phyloP scores from a whole-genome alignment of 2,329 filamentous ascomycete genomes.

The Clarireedia paspali region DNA sequence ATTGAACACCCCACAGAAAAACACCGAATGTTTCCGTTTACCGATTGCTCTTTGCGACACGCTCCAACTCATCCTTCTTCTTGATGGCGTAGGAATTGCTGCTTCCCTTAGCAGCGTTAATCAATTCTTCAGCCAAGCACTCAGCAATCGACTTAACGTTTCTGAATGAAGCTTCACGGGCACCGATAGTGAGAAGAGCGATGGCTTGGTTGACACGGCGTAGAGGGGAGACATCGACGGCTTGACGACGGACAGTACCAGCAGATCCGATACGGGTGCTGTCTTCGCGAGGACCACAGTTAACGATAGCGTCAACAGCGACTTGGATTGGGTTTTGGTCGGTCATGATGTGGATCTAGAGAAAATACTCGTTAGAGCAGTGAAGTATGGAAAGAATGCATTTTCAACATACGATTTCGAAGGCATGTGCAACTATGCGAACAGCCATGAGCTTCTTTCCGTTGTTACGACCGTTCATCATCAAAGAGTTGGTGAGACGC shows the following conservation, averaged over 20 bases:
- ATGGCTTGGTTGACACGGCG: slow-evolving; percentile 99
- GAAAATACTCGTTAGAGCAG: slow-evolving; percentile 8
- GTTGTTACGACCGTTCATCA: slow-evolving; percentile 99
- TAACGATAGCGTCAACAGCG: slow-evolving; percentile 98
- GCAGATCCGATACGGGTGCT: slow-evolving; percentile 98
- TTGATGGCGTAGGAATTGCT: slow-evolving; percentile 99
- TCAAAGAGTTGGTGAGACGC: slow-evolving; percentile 99
- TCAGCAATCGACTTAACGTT: slow-evolving; percentile 99
- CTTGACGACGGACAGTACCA: slow-evolving; percentile 99
- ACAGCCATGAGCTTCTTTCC: slow-evolving; percentile 99
- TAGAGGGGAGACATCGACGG: slow-evolving; percentile 99
- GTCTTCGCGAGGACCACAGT: slow-evolving; percentile 99
- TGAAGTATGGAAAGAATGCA: slow-evolving; percentile 2
- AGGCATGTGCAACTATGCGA: slow-evolving; percentile 96
- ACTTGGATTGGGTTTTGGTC: slow-evolving; percentile 99
- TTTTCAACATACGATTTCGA: slow-evolving; percentile 84
- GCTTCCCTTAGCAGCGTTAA: slow-evolving; percentile 99
- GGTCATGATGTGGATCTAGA: slow-evolving; percentile 99
- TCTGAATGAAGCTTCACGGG: slow-evolving; percentile 97
- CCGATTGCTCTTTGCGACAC: slow-evolving; percentile 99
- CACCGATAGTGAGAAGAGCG: slow-evolving; percentile 96
- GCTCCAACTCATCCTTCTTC: slow-evolving; percentile 99
- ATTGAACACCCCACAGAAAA: slow-evolving; percentile 26
- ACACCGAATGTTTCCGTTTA: slow-evolving; percentile 49
- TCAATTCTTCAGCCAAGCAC: slow-evolving; percentile 99